A percentile compares a stretch with the other conserved stretches of the same genome.
phyloP scores from a whole-genome alignment of 495 filamentous ascomycete species.

The Arthonia radiata region DNA sequence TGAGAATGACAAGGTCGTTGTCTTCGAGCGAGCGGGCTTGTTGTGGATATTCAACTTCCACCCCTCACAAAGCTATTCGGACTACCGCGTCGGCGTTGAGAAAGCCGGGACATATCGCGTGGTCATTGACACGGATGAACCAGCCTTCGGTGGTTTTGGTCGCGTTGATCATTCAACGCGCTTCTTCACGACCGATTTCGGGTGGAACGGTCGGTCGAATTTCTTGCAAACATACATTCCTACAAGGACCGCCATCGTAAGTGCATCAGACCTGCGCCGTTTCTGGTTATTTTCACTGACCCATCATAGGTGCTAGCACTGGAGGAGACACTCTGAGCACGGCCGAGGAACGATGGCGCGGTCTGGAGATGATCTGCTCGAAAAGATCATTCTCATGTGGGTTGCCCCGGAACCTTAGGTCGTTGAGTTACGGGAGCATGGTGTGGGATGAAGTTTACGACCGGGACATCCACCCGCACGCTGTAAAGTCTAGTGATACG shows the following conservation, averaged over 20 bases:
- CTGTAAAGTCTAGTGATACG: too few relatives aligned
- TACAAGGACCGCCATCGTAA: constrained; percentile 61
- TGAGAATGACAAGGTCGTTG: constrained; percentile 80
- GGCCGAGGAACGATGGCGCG: too few relatives aligned
- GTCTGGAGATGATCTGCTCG: too few relatives aligned
- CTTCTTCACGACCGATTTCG: constrained; percentile 74
- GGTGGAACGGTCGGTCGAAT: constrained; percentile 74
- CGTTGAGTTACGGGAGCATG: too few relatives aligned
- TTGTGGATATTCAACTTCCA: constrained; percentile 96
- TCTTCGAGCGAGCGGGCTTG: constrained; percentile 77
- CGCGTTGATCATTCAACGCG: constrained; percentile 50
- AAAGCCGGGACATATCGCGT: constrained; percentile 64
- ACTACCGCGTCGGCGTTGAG: constrained; percentile 81
- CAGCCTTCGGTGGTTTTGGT: constrained; percentile 54
- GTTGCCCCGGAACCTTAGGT: too few relatives aligned
- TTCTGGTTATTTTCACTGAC: too few relatives aligned
- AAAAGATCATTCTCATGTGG: too few relatives aligned
- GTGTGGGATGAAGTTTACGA: too few relatives aligned
- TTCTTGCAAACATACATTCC: constrained; percentile 86
- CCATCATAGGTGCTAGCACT: too few relatives aligned
- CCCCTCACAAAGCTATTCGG: constrained; percentile 61
- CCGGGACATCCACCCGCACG: too few relatives aligned
- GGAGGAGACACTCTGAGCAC: too few relatives aligned
- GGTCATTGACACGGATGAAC: constrained; percentile 58
- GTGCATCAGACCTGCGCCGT: too few relatives aligned